A percentile compares a stretch with the other conserved stretches of the same genome.
Conservation (phyloP, 1,284 basidiomycete species). For the Cryptococcus maquisensis region DNA sequence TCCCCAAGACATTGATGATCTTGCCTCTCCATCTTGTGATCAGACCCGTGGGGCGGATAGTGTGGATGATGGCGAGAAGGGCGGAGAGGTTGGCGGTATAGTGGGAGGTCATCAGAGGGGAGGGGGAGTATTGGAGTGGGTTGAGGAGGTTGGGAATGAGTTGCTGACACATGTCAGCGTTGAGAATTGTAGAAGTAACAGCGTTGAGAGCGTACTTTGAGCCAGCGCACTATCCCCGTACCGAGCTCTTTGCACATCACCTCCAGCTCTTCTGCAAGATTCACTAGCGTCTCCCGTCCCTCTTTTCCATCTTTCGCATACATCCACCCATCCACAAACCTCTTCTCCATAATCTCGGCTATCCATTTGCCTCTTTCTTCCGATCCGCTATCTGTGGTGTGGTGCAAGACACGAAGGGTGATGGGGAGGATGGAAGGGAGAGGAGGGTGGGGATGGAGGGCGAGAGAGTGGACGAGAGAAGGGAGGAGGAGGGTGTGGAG, state of each 20-base stretch:
- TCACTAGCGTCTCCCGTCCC: constrained; percentile 28
- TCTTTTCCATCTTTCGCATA: constrained; percentile 40
- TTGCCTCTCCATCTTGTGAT: constrained; percentile 43
- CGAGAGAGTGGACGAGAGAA: constrained; percentile 41
- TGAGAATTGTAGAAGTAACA: neutral
- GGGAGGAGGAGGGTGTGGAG: constrained; percentile 39
- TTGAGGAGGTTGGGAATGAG: constrained; percentile 42
- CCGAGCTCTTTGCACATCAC: constrained; percentile 31
- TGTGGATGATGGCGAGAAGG: constrained; percentile 25
- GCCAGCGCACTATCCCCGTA: constrained; percentile 40
- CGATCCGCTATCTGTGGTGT: constrained; percentile 10
- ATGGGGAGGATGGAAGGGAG: constrained; percentile 29
- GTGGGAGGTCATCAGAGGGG: constrained; percentile 27
- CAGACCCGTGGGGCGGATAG: constrained; percentile 25
- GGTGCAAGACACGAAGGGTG: constrained; percentile 16
- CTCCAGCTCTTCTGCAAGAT: constrained; percentile 34
- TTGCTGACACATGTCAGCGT: constrained; percentile 10
- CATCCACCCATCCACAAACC: constrained; percentile 35
- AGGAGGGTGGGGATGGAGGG: constrained; percentile 37
- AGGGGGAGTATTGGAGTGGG: constrained; percentile 38
- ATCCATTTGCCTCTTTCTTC: constrained; percentile 24
- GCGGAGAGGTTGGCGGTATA: constrained; percentile 39
- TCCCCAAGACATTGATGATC: constrained; percentile 36
- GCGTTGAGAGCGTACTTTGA: constrained; percentile 37
- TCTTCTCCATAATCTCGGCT: constrained; percentile 42